Evolutionary conservation across 176 grass and related monocot species (phyloP).

Genomic region (Bonia amplexicaulis): DNA sequence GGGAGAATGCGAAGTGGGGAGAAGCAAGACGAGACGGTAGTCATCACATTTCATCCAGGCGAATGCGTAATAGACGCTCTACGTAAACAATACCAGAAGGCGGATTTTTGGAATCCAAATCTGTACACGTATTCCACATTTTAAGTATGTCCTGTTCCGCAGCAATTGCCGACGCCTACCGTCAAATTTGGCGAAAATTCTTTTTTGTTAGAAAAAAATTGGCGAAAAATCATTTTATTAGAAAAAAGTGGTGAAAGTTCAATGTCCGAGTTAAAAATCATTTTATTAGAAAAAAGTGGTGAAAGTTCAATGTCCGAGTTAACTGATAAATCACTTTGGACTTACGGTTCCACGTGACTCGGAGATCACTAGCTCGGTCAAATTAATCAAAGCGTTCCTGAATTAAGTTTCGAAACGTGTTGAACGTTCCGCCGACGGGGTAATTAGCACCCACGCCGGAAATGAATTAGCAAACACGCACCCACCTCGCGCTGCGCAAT

Average conservation of each 20-base stretch:
- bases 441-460: neutral
- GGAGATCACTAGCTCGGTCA: neutral
- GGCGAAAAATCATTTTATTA: too few relatives aligned
- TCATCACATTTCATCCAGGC: neutral
- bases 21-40: neutral
- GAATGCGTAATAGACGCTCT: accelerated
- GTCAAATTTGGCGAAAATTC: too few relatives aligned
- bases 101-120: neutral
- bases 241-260: neutral
- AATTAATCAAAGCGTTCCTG: neutral
- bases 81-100: neutral
- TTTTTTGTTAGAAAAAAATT: too few relatives aligned
- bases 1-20: neutral
- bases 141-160: too few relatives aligned
- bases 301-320: neutral
- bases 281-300: neutral
- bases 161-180: too few relatives aligned
- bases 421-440: neutral
- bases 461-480: neutral
- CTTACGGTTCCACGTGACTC: neutral
- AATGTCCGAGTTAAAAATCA: neutral
- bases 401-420: neutral
- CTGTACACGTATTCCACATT: too few relatives aligned
- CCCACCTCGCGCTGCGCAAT: neutral
- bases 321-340: neutral